phyloP scores from a whole-genome alignment of 768 basidiomycete species.

The Chalciporus piperatus region DNA sequence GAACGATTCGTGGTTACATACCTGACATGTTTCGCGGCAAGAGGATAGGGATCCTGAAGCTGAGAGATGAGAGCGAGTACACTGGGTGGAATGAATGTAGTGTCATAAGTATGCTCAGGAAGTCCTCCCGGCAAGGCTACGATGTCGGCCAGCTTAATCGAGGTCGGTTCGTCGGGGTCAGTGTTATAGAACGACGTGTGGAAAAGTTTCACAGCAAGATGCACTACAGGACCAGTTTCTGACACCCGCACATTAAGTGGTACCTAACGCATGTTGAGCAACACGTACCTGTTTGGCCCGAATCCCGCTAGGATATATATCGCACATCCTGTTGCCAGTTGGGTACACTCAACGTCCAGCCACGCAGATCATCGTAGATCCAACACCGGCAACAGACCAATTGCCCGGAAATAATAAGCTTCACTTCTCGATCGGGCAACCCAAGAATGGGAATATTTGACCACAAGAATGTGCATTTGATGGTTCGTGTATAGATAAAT shows the following conservation, averaged over 20 bases:
- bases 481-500: conserved; percentile 32
- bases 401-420: conserved; percentile 7
- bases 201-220: background rate
- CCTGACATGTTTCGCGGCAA: conserved; percentile 11
- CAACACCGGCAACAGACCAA: conserved; percentile 1
- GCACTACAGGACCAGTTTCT: conserved; percentile 11
- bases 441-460: conserved; percentile 16
- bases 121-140: background rate
- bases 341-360: conserved; percentile 1
- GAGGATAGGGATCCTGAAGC: background rate
- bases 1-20: conserved; percentile 5
- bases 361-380: conserved; percentile 12
- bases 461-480: conserved; percentile 14
- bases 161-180: background rate
- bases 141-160: background rate
- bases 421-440: background rate
- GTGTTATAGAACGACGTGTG: conserved; percentile 1
- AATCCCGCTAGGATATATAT: conserved; percentile 30
- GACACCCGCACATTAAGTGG: background rate
- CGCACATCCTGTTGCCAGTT: conserved; percentile 3
- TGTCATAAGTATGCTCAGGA: background rate
- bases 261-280: background rate
- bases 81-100: background rate
- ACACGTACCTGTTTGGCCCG: conserved; percentile 5
- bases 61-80: background rate